Evolutionary conservation across 2,329 filamentous ascomycete species (phyloP).

Genomic region (Cryphonectria japonica): DNA sequence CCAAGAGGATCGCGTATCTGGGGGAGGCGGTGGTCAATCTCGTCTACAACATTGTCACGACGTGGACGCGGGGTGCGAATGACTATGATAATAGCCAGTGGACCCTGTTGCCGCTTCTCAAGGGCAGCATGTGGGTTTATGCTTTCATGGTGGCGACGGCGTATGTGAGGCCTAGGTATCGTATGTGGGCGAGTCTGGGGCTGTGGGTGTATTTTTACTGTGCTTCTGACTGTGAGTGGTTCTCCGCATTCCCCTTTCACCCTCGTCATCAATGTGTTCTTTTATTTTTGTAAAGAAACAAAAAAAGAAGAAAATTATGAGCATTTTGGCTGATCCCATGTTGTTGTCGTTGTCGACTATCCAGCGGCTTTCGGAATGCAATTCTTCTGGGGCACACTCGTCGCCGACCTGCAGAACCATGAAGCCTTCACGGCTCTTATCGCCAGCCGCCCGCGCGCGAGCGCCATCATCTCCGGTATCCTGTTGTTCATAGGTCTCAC

Average conservation of each 20-base stretch:
- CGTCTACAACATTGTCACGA: constrained; percentile 49
- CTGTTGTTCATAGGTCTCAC: constrained; percentile 58
- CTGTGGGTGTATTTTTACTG: constrained; percentile 56
- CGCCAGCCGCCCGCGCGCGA: constrained; percentile 47
- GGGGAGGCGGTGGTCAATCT: constrained; percentile 48
- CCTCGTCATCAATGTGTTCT: constrained; percentile 3
- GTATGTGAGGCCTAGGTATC: constrained; percentile 52
- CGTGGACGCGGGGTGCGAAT: constrained; percentile 56
- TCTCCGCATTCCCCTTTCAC: constrained; percentile 20
- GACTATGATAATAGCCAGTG: constrained; percentile 62
- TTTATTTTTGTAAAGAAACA: not conserved
- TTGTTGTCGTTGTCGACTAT: too few relatives aligned
- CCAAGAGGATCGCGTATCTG: constrained; percentile 44
- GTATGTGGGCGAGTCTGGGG: constrained; percentile 50
- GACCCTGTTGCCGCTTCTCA: constrained; percentile 59
- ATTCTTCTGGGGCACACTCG: constrained; percentile 64
- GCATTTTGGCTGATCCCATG: constrained; percentile 24
- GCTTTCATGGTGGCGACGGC: constrained; percentile 55
- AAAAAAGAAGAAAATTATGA: too few relatives aligned
- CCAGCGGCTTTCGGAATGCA: constrained; percentile 57
- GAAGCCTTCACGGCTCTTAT: constrained; percentile 53
- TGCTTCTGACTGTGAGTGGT: constrained; percentile 37
- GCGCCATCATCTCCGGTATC: constrained; percentile 49
- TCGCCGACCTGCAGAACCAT: constrained; percentile 61
- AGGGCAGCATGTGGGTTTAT: constrained; percentile 59